Base-by-base conservation (phyloP, 495 filamentous ascomycete species). In the Neurospora sp. region DNA sequence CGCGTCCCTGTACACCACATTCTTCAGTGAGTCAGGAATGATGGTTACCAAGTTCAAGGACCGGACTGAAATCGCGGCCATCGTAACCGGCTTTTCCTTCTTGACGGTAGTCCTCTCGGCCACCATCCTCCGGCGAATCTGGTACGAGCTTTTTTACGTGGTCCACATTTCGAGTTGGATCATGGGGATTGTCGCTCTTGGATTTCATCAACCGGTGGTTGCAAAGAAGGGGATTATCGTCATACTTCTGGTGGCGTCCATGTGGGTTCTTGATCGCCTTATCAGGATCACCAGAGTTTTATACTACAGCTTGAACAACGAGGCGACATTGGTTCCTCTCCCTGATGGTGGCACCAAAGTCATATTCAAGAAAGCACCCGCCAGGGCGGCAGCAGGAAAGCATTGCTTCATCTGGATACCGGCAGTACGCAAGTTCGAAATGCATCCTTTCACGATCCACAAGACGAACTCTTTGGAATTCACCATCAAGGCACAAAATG, bases 321-420 rank as follows among this genome's bases (percentile, higher is more conserved):
- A 82, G 71, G 88, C 85, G 4, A 87, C 80, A 6, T 71, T 89
- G 7, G 84, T 85, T 40, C 83, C 89, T 18, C 83, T 91, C 9
- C 83, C 87, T 1, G 81, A 88, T 48, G 83, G 86, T 7, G 89
- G 86, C 35, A 89, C 87, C 14, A 82, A 86, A 70, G 81, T 90
- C 31, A 82, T 86, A 4, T 78, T 90, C 44, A 82, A 85, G 73
- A 86, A 86, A 65, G 76, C 79, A 0, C 80, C 85, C 2, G 70
- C 80, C 11, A 76, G 81, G 16, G 85, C 85, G 3, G 77, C 77
- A 22, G 85, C 88, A 14, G 88, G 88, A 8, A 88, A 88, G 70
- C 89, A 91, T 74, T 87, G 86, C 71, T 91, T 89, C 71, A 74
- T 90, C 42, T 90, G 85, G 85, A 84, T 90, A 10, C 89, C 88